These are phyloP conservation scores for Chytriomyces hyalinus DNA, from an alignment of 192 early-diverging fungal genomes.

Conservation along the genomic window DNA sequence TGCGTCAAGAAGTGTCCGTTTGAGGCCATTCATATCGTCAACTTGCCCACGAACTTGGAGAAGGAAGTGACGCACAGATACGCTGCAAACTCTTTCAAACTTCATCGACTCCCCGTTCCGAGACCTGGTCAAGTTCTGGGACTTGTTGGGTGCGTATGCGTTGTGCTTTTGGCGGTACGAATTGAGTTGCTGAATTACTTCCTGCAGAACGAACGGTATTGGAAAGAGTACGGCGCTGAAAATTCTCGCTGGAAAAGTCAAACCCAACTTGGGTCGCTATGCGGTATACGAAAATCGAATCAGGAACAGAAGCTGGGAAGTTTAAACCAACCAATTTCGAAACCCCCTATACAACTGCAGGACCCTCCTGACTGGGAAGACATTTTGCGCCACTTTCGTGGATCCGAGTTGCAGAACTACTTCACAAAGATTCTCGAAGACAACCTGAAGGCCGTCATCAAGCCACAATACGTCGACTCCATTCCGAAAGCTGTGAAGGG, in stretches of 20 bases:
- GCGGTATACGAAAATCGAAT: constrained; percentile 44
- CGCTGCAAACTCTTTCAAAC: constrained; percentile 96
- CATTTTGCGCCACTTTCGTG: constrained; percentile 94
- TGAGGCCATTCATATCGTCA: constrained; percentile 95
- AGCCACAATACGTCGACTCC: constrained; percentile 95
- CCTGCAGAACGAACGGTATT: constrained; percentile 77
- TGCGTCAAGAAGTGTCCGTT: constrained; percentile 98
- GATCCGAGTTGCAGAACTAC: constrained; percentile 97
- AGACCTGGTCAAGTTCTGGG: constrained; percentile 96
- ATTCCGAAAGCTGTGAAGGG: constrained; percentile 83
- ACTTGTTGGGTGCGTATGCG: constrained; percentile 72
- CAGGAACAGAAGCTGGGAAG: constrained; percentile 12
- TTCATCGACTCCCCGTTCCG: constrained; percentile 93
- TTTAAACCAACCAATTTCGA: neutral
- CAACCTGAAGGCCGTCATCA: constrained; percentile 91
- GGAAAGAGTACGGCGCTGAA: constrained; percentile 95
- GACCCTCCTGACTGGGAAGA: constrained; percentile 95
- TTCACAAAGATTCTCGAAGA: constrained; percentile 98
- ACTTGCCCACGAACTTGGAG: constrained; percentile 94
- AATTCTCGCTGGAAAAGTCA: constrained; percentile 89
- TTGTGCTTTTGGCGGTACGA: neutral
- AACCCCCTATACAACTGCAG: constrained; percentile 26
- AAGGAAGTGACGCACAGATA: constrained; percentile 96
- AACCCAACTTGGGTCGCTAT: constrained; percentile 93
- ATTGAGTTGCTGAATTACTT: neutral